These are phyloP conservation scores for Starmerella potacharoeniae DNA, from an alignment of 805 yeast genomes.

Conservation along the genomic window DNA sequence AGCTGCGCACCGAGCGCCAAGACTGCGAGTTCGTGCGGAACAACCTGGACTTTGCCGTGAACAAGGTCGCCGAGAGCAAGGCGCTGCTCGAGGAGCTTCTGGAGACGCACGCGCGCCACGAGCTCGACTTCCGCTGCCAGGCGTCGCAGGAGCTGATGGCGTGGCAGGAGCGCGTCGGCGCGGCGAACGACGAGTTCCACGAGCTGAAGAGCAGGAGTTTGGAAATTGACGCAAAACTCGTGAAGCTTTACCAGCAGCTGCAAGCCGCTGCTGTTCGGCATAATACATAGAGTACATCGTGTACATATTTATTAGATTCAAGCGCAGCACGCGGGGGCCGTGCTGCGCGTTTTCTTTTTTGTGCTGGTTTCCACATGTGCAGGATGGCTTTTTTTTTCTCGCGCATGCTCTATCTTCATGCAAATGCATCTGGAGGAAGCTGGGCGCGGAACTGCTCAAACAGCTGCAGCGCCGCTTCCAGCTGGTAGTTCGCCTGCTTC, in stretches of 20 bases:
- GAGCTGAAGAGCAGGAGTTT: conserved; percentile 1
- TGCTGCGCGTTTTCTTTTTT: not conserved
- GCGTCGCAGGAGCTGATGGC: conserved; percentile 9
- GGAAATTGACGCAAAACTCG: conserved; percentile 4
- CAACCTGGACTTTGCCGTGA: conserved; percentile 1
- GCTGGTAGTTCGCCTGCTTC: conserved; percentile 81
- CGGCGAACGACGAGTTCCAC: conserved; percentile 12
- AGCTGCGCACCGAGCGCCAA: conserved; percentile 6
- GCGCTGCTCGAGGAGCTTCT: conserved; percentile 3
- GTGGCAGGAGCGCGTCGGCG: conserved; percentile 15
- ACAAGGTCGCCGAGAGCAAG: conserved; percentile 3
- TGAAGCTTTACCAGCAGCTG: conserved; percentile 3
- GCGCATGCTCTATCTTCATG: not conserved
- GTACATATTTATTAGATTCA: not conserved
- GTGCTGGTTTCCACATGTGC: not conserved
- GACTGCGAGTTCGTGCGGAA: conserved; percentile 9
- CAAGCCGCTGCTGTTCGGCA: not conserved
- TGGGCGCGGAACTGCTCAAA: conserved; percentile 57
- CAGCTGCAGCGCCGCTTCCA: conserved; percentile 52
- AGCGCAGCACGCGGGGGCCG: not conserved
- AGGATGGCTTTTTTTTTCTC: not conserved
- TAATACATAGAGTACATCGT: not conserved
- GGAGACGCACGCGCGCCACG: conserved; percentile 1
- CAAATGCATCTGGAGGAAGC: conserved; percentile 49
- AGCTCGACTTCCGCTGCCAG: conserved; percentile 6